Conservation (phyloP, 345 rosid species). For the Euclidium syriacum region DNA sequence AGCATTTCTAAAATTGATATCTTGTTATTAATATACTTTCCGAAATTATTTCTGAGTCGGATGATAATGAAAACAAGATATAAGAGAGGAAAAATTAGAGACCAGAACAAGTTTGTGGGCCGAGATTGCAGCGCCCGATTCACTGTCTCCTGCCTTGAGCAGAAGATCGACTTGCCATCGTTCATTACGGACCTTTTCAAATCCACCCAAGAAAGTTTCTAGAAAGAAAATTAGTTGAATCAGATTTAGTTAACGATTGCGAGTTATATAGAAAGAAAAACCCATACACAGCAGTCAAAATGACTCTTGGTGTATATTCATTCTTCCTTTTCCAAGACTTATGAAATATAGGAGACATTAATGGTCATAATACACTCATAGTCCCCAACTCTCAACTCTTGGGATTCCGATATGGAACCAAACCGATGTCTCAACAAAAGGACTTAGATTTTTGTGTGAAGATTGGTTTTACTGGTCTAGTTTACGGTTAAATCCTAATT, state of each 20-base stretch:
- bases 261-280: background rate
- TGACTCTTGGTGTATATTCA: background rate
- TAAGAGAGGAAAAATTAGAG: background rate
- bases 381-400: background rate
- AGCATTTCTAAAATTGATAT: background rate
- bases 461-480: too few species aligned
- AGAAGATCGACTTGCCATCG: slow-evolving; percentile 2
- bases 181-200: background rate
- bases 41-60: too few species aligned
- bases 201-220: background rate
- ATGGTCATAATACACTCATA: background rate
- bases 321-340: background rate
- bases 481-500: too few species aligned
- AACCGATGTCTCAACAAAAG: background rate
- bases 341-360: background rate
- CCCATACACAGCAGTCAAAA: background rate
- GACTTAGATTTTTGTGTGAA: too few species aligned
- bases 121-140: background rate
- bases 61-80: too few species aligned
- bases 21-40: too few species aligned
- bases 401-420: background rate
- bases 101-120: slow-evolving; percentile 13
- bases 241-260: background rate
- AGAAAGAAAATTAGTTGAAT: background rate
- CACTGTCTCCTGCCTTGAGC: slow-evolving; percentile 3